Conservation (phyloP, 148 eudicot species). For the Arctostaphylos glauca region DNA sequence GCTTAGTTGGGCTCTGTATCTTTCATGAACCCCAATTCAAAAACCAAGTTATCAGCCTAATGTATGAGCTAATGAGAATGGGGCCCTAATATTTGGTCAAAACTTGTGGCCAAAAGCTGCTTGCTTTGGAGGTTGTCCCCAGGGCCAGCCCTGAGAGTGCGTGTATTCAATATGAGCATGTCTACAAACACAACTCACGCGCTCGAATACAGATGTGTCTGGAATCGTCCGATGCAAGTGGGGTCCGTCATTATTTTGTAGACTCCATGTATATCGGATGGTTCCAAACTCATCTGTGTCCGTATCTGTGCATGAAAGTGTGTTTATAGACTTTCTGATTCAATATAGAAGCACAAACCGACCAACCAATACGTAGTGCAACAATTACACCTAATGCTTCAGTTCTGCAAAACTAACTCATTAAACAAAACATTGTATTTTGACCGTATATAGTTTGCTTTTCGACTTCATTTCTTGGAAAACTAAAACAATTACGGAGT, state of each 20-base stretch:
- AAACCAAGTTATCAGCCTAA: not conserved
- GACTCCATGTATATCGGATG: no score
- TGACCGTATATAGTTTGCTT: not conserved
- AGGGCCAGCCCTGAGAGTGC: not conserved
- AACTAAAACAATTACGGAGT: not conserved
- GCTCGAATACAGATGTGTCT: no score
- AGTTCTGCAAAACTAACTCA: not conserved
- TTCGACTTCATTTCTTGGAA: not conserved
- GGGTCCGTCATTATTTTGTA: no score
- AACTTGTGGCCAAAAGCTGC: not conserved
- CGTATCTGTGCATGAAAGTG: no score
- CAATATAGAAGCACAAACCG: not conserved
- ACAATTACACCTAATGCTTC: not conserved
- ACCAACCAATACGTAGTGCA: not conserved
- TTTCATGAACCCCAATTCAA: no score
- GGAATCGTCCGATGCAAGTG: no score
- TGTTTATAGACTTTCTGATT: no score
- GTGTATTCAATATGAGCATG: not conserved
- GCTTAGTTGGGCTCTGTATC: no score
- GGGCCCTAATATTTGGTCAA: not conserved
- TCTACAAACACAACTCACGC: no score
- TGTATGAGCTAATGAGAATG: not conserved
- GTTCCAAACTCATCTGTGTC: no score
- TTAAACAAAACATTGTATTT: not conserved
- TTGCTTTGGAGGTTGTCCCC: not conserved